Base-by-base conservation (phyloP, 2,329 filamentous ascomycete species). In the Didymella segeticola region DNA sequence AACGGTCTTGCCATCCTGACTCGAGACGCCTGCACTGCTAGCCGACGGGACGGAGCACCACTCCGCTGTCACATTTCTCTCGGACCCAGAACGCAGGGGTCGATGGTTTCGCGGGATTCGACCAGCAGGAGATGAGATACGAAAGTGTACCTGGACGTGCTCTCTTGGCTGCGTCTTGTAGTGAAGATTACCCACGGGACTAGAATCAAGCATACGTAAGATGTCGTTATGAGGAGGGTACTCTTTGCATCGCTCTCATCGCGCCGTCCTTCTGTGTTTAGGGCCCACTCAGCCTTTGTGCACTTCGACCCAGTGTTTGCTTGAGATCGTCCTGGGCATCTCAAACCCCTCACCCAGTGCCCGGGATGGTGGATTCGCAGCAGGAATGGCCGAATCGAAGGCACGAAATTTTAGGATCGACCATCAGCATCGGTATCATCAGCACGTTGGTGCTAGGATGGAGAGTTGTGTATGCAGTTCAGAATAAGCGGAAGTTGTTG, bases 381-480 rank as follows among this genome's bases (percentile, higher is more conserved):
- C 47, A 49, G 43, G 52, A 56, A 38, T 64, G 59, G 57, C 58
- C 63, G 8, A 45, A 69, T 30, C 63, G 60, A 10, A 42, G 53
- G 22, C 10, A 43, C 11, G 46, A 61, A 5, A 61, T 70, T n/a
- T 12, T 69, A 15, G 46, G 43, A 1, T 48, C 62, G 11, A 61
- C 58, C 2, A 49, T 53, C 20, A 56, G 43, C 3, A 53, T 69
- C 5, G 58, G 54, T 22, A 25, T 57, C 15, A 34, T 69, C 10
- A 62, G 58, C 29, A 66, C 60, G 2, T 2, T 45, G 1, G 14
- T 67, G 22, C 31, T 67, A 9, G 20, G 57, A 26, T 70, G 67
- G 66, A 58, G 66, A 47, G 45, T 68, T 6, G 41, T 58, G 2
- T 66, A 68, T 37, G 61, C 60, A 22, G 27, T 66, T 3, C 31